phyloP scores from a whole-genome alignment of 208 protist species.

The Acanthamoeba comandoni region DNA sequence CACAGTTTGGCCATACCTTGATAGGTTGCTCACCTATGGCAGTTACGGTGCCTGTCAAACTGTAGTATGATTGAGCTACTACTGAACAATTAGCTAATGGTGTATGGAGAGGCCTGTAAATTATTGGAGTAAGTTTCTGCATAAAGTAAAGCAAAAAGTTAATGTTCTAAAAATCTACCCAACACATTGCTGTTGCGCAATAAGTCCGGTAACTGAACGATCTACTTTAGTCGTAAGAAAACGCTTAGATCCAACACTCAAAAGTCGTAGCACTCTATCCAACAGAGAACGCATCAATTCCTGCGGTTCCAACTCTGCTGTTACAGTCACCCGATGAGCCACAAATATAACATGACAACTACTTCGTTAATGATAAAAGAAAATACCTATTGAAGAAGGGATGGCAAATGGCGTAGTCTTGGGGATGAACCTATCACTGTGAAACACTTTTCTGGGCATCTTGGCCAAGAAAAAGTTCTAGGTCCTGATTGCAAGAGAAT shows the following conservation, averaged over 20 bases:
- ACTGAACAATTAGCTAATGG: constrained; percentile 87
- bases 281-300: neutral
- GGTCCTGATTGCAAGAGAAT: neutral
- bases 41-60: constrained; percentile 40
- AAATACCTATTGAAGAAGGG: constrained; percentile 24
- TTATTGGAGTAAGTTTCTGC: too few relatives aligned
- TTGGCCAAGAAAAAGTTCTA: constrained; percentile 78
- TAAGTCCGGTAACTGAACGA: constrained; percentile 87
- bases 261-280: constrained; percentile 79
- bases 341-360: neutral
- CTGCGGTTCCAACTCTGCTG: neutral
- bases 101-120: constrained; percentile 83
- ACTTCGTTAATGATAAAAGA: neutral
- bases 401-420: constrained; percentile 65
- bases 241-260: constrained; percentile 89
- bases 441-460: constrained; percentile 86
- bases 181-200: constrained; percentile 90
- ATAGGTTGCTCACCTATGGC: constrained; percentile 89
- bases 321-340: neutral
- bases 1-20: constrained; percentile 80
- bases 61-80: constrained; percentile 82
- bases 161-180: constrained; percentile 53
- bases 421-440: constrained; percentile 23
- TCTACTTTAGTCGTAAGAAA: constrained; percentile 91
- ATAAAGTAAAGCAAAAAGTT: too few relatives aligned